These are phyloP conservation scores for Cercospora sp. DNA, from an alignment of 2,329 filamentous ascomycete genomes.

Conservation along the genomic window DNA sequence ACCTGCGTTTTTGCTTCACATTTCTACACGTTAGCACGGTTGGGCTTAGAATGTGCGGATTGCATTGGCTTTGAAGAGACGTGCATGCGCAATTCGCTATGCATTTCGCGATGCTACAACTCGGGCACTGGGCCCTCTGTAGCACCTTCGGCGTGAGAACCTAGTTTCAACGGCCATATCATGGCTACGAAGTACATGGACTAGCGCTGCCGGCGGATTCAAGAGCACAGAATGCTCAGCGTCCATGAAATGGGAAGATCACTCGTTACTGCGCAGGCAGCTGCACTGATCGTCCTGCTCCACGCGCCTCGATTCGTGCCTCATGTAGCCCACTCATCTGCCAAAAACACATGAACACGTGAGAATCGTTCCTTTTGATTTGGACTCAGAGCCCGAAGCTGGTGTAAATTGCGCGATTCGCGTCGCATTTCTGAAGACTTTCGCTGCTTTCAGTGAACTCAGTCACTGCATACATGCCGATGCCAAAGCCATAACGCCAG, in stretches of 20 bases:
- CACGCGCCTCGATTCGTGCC: not conserved
- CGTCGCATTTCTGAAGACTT: conserved; percentile 19
- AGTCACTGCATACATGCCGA: conserved; percentile 21
- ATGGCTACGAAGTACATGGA: no score
- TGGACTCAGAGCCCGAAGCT: conserved; percentile 5
- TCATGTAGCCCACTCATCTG: not conserved
- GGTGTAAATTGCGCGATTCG: conserved; percentile 18
- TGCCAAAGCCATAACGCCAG: conserved; percentile 22
- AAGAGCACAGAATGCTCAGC: not conserved
- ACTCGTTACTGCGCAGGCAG: not conserved
- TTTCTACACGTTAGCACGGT: not conserved
- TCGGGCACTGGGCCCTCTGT: not conserved
- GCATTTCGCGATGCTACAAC: not conserved
- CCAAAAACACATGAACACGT: not conserved
- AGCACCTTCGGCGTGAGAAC: not conserved
- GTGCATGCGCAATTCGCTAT: not conserved
- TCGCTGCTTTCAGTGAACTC: conserved; percentile 14
- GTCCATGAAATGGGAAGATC: not conserved
- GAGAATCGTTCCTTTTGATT: not conserved
- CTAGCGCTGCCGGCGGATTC: not conserved
- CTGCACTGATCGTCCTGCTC: not conserved
- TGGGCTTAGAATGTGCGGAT: not conserved
- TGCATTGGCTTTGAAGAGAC: not conserved
- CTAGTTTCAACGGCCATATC: no score
- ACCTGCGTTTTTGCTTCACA: conserved; percentile 36